Evolutionary conservation across 2,329 filamentous ascomycete species (phyloP), one percentile per base, ranked within the genome.

Genomic region (Epichloe hybrida): DNA sequence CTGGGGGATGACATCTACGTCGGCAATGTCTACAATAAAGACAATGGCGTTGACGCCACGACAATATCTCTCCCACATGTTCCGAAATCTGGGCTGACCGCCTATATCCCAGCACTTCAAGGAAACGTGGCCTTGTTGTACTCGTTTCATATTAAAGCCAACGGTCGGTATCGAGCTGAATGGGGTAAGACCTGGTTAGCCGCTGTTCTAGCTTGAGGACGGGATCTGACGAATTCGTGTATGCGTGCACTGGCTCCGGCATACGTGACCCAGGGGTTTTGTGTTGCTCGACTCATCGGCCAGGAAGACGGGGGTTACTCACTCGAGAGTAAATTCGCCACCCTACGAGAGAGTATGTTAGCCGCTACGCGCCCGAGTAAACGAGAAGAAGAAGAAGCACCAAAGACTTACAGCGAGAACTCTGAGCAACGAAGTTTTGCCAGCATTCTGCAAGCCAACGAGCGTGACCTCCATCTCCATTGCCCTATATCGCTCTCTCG

Each of bases 381-480:
- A 17, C 17, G 38, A 20, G 4, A 21, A 37, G 17, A 41, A 13
- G 12, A 12, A 50, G 52, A 17, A 13, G 27, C 20, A 2, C 38
- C 11, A 37, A 17, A 17, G 53, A 67, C 91, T 80, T 83, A 98
- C 93, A 74, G 91, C 90, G 61, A 98, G 77, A 62, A 97, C 91
- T 61, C 90, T 81, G 67, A 98, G 75, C 64, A 98, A 71, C 55
- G 91, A 97, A 39, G 93, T 97, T 74, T 98, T 98, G 64, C 93
- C 93, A 53, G 93, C 93, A 72, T 97, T 97, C 67, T 98, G 93
- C 65, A 98, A 74, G 23, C 93, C 93, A 67, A 98, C 91, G 85
- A 98, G 95, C 60, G 93, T 97, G 66, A 98, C 91, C 72, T 98
- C 93, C 90, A 98, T 96, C 75, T 98, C 93, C 58, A 90, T 95